Percentiles rank a stretch among this genome's conserved stretches.
These are phyloP conservation scores for Fomes fomentarius DNA, from an alignment of 1,284 basidiomycete genomes.

Conservation along the genomic window DNA sequence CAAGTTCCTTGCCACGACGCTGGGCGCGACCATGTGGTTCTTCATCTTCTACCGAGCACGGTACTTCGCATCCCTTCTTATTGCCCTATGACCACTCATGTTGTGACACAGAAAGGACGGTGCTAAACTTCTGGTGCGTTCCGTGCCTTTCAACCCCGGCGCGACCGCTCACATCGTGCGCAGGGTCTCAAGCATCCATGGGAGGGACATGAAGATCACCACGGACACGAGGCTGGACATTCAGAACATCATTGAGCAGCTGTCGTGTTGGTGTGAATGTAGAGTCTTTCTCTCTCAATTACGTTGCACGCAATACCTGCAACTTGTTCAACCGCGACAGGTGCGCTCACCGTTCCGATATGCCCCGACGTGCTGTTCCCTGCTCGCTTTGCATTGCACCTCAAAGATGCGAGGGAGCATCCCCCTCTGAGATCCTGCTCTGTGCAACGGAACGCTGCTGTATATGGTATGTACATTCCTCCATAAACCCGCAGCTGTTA, in stretches of 20 bases:
- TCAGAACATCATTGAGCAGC: conserved; percentile 32
- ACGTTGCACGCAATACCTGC: too few relatives aligned
- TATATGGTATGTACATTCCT: too few relatives aligned
- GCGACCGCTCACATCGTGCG: conserved; percentile 16
- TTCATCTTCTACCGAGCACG: conserved; percentile 95
- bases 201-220: conserved; percentile 59
- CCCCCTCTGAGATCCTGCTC: too few relatives aligned
- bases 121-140: conserved; percentile 66
- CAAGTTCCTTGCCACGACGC: conserved; percentile 79
- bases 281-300: neutral
- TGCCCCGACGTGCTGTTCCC: too few relatives aligned
- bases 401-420: too few relatives aligned
- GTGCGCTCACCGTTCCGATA: too few relatives aligned
- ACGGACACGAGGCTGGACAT: conserved; percentile 47
- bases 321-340: too few relatives aligned
- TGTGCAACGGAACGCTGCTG: too few relatives aligned
- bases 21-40: conserved; percentile 97
- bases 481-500: too few relatives aligned
- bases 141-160: neutral
- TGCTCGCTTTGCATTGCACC: too few relatives aligned
- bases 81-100: neutral
- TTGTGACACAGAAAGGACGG: conserved; percentile 63
- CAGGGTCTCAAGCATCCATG: conserved; percentile 61
- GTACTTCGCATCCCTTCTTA: conserved; percentile 49
- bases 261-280: conserved; percentile 1